Base-by-base conservation (phyloP, 768 basidiomycete species). In the Harrya chromipes region DNA sequence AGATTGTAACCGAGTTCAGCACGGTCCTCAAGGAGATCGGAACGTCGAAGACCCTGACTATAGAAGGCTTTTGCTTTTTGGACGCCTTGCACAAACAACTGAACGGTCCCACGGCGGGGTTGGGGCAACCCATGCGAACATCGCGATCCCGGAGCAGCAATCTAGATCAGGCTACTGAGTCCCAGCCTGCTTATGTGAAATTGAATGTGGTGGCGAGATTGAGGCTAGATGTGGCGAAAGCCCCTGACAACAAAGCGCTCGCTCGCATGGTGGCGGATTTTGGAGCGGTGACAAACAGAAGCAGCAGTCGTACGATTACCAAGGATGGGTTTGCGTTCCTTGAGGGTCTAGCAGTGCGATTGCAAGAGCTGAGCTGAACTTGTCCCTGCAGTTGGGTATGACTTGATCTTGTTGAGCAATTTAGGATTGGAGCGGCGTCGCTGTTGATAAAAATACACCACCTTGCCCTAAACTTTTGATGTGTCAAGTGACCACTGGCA, bases 261-360 rank as follows among this genome's bases (percentile, higher is more conserved):
- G 87, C 82, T 26, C 62, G 59, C 55, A 78, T 89, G 76, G 79
- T 90, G 7, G 74, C 77, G 8, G 85, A 87, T 43, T 90, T 90
- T 65, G 82, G 82, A 20, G 72, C 74, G 42, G 79, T 85, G 46
- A 87, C 84, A 27, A 81, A 86, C 64, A 76, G 76, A 62, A 83
- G 81, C 58, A 82, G 73, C 33, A 83, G 85, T 36, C 74, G 84
- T 54, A 87, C 83, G 43, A 73, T 90, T 46, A 89, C 86, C 29
- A 90, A 90, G 76, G 84, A 87, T 57, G 86, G 85, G 33, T 77
- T 88, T 58, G 75, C 74, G 10, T 88, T 89, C 61, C 67, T 89
- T 42, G 81, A 83, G 45, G 80, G 80, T 33, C 61, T 88, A 39
- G 77, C 82, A 3, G 74, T 70, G 38, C 71, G 82, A 54, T 65